Base-by-base conservation (phyloP, 2,329 filamentous ascomycete species). In the Venturia nashicola region DNA sequence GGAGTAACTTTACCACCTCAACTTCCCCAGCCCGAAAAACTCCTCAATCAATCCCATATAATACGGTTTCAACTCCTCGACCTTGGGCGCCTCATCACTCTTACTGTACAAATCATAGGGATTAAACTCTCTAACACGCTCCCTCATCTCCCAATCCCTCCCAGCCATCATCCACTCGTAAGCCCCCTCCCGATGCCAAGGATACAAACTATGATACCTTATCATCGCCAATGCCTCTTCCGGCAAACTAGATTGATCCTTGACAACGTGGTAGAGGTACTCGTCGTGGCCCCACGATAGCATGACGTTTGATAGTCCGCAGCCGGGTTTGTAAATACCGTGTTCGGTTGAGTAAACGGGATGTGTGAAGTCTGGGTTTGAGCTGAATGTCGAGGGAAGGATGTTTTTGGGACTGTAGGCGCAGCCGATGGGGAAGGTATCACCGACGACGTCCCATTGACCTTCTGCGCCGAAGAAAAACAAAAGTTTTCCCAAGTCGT, bases 51-150 rank as follows among this genome's bases (percentile, higher is more conserved):
- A 79, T 65, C 86, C 86, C 67, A 88, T 71, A 72, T 91, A 91
- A 75, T 90, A 91, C 6, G 84, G 84, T 83, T 84, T 95, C 65
- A 96, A 78, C 70, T 89, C 84, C 71, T 91, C 87, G 0, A 87
- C 83, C 65, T 83, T 86, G 1, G 90, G 91, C 27, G 91, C 81
- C 32, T 85, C 89, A 70, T 96, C 91, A 69, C 86, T 91, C 85
- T 96, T 96, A 79, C 88, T 93, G 79, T 96, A 96, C 62, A 96
- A 73, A 72, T 96, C 91, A 70, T 96, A 96, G 0, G 91, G 90
- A 74, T 96, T 96, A 76, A 96, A 96, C 0, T 89, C 90, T 74
- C 84, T 83, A 61, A 95, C 91, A 9, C 90, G 90, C 71, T 84
- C 83, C 69, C 95, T 78, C 86, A 95, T 91, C 70, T 82, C 81